Percentiles rank a stretch among this genome's conserved stretches.
Evolutionary conservation across 148 eudicot species (phyloP).

Genomic region (Nyssa sinensis): DNA sequence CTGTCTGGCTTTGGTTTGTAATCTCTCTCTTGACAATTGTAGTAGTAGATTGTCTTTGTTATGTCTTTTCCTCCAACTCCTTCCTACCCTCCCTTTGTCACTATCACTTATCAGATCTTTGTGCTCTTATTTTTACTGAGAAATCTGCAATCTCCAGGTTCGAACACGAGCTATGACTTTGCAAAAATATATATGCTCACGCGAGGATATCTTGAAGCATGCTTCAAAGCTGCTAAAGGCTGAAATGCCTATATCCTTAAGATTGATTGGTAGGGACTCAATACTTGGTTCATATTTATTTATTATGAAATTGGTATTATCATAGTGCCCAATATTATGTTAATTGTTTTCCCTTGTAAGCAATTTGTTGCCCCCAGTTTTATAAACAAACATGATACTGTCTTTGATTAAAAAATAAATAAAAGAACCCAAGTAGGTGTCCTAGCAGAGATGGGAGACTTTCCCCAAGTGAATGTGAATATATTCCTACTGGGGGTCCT

Average conservation of each 20-base stretch:
- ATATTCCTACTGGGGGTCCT: no score
- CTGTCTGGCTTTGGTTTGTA: background rate
- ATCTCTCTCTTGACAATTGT: background rate
- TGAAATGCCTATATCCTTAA: constrained; percentile 81
- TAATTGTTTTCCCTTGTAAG: background rate
- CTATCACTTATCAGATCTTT: background rate
- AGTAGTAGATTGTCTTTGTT: background rate
- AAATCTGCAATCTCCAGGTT: constrained; percentile 45
- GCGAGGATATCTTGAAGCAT: constrained; percentile 77
- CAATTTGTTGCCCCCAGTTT: background rate
- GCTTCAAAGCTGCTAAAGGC: constrained; percentile 84
- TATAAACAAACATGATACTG: no score
- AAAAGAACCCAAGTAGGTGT: no score
- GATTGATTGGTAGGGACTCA: constrained; percentile 68
- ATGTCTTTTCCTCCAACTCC: background rate
- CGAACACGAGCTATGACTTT: constrained; percentile 82
- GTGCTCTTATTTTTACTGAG: background rate
- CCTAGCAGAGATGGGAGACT: no score
- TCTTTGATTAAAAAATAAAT: no score
- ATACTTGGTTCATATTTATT: constrained; percentile 5
- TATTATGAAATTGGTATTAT: background rate
- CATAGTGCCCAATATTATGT: background rate
- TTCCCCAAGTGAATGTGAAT: no score
- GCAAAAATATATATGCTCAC: constrained; percentile 57
- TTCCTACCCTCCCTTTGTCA: background rate